A percentile compares a stretch with the other conserved stretches of the same genome.
phyloP scores from a whole-genome alignment of 139 green algal genomes.

The Desmodesmus armatus region DNA sequence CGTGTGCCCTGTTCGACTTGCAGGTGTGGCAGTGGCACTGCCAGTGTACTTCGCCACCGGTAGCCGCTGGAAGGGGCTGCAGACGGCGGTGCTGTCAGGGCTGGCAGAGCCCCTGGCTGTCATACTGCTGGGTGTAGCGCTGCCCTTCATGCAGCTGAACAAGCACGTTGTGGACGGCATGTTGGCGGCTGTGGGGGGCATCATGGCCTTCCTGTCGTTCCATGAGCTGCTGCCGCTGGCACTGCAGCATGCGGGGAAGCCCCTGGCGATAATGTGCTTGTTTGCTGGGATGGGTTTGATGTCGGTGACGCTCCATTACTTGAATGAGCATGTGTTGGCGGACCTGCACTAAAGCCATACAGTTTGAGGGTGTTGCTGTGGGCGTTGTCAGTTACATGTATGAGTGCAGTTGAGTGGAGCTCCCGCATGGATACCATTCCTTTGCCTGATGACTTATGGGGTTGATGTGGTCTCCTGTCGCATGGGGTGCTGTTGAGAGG shows the following conservation, averaged over 20 bases:
- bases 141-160: constrained; percentile 54
- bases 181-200: constrained; percentile 73
- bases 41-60: constrained; percentile 94
- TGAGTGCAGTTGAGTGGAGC: too few species aligned
- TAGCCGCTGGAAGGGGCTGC: constrained; percentile 62
- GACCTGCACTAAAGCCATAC: constrained; percentile 21
- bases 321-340: constrained; percentile 48
- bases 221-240: constrained; percentile 77
- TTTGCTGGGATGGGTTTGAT: constrained; percentile 81
- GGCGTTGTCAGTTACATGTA: too few species aligned
- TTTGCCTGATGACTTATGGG: too few species aligned
- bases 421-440: too few species aligned
- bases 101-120: constrained; percentile 77
- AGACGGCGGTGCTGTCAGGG: constrained; percentile 60
- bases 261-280: constrained; percentile 44
- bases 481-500: too few species aligned
- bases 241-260: constrained; percentile 69
- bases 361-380: too few species aligned
- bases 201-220: constrained; percentile 78
- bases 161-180: constrained; percentile 57
- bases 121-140: constrained; percentile 66
- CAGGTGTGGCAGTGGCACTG: constrained; percentile 77
- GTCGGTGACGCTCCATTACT: constrained; percentile 63
- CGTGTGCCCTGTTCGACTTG: background rate
- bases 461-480: too few species aligned